Conservation (phyloP, 371 early-diverging fungal species). For the Mucor plumbeus region DNA sequence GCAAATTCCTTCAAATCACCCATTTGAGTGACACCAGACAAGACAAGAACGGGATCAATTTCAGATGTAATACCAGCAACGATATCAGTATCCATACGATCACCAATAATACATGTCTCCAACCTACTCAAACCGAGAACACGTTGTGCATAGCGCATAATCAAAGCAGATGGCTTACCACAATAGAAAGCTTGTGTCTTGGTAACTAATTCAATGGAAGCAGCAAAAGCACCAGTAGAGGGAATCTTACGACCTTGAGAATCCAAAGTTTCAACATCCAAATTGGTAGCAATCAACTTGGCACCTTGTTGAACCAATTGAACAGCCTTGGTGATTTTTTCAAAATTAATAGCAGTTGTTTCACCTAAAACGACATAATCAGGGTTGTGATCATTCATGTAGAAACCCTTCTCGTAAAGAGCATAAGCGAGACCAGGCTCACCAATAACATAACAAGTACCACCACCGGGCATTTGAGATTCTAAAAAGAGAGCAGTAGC, state of each 20-base stretch:
- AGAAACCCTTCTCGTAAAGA: constrained; percentile 69
- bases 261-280: constrained; percentile 64
- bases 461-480: constrained; percentile 61
- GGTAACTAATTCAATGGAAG: constrained; percentile 63
- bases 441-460: constrained; percentile 66
- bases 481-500: constrained; percentile 67
- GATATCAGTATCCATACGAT: constrained; percentile 73
- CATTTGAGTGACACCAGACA: constrained; percentile 63
- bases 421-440: constrained; percentile 70
- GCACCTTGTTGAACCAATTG: constrained; percentile 62
- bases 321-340: constrained; percentile 65
- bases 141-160: constrained; percentile 68
- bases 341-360: constrained; percentile 62
- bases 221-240: constrained; percentile 65
- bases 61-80: constrained; percentile 61
- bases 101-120: constrained; percentile 72
- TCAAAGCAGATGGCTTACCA: constrained; percentile 69
- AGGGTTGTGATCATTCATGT: constrained; percentile 68
- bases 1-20: constrained; percentile 56
- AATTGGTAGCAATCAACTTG: constrained; percentile 69
- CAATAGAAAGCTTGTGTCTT: constrained; percentile 71
- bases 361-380: constrained; percentile 73
- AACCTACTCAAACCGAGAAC: constrained; percentile 58
- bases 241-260: constrained; percentile 61
- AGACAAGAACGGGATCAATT: constrained; percentile 68